A percentile compares a stretch with the other conserved stretches of the same genome.
These are phyloP conservation scores for Rhodamnia rubescens DNA, from an alignment of 345 rosid genomes.

Conservation along the genomic window DNA sequence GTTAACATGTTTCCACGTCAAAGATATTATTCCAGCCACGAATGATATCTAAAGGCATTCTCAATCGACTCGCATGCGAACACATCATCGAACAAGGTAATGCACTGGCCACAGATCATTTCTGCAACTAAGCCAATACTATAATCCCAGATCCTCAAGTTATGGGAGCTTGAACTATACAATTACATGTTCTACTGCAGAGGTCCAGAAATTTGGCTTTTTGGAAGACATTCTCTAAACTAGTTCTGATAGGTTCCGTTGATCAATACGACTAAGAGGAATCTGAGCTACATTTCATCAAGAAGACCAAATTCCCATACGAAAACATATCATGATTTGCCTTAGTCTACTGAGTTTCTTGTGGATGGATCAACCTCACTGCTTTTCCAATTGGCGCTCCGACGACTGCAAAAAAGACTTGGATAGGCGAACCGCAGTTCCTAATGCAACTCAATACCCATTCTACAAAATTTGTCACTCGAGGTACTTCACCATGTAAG, in stretches of 20 bases:
- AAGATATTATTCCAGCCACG: neutral
- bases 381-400: neutral
- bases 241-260: no score
- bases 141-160: neutral
- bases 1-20: neutral
- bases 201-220: neutral
- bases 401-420: neutral
- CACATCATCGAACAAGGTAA: neutral
- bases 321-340: neutral
- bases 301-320: neutral
- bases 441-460: neutral
- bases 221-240: neutral
- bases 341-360: neutral
- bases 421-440: neutral
- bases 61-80: neutral
- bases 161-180: neutral
- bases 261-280: no score
- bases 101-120: neutral
- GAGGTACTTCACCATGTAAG: constrained; percentile 88
- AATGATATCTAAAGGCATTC: neutral
- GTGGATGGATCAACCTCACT: neutral
- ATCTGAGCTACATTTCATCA: neutral
- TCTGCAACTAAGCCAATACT: neutral
- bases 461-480: constrained; percentile 6
- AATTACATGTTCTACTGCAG: neutral